Evolutionary conservation across 176 grass and related monocot species (phyloP).

Genomic region (Phyllostachys edulis): DNA sequence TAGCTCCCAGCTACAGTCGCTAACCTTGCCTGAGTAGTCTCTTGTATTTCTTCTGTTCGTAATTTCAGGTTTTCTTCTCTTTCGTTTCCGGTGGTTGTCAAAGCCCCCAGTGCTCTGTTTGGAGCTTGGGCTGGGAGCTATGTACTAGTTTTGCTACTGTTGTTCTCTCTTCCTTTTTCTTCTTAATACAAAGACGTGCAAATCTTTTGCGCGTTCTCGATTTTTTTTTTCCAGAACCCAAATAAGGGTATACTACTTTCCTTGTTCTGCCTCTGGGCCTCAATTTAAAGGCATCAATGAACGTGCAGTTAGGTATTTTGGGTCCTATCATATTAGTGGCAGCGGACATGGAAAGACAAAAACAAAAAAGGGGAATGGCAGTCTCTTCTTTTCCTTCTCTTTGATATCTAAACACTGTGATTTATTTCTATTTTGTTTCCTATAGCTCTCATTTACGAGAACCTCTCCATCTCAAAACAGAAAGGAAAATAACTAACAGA

Average conservation of each 20-base stretch:
- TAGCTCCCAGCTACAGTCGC: no score
- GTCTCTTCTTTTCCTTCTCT: background rate
- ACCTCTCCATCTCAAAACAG: background rate
- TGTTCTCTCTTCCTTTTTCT: no score
- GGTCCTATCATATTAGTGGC: background rate
- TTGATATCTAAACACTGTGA: background rate
- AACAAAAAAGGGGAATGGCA: no score
- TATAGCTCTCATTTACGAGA: background rate
- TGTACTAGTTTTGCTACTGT: no score
- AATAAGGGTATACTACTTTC: background rate
- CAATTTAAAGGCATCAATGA: background rate
- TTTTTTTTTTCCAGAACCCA: background rate
- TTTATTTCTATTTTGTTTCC: background rate
- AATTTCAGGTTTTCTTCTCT: no score
- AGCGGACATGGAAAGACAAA: background rate
- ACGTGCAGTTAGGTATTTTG: background rate
- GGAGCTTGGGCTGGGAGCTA: no score
- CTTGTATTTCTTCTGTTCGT: no score
- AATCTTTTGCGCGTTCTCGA: no score
- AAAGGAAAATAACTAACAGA: background rate
- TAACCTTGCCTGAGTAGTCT: no score
- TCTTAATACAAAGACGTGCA: no score
- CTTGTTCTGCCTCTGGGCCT: background rate
- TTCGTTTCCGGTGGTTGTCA: no score
- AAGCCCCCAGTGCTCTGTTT: no score